Conservation (phyloP, 2,329 filamentous ascomycete species). For the Pseudocercospora fijiensis region DNA sequence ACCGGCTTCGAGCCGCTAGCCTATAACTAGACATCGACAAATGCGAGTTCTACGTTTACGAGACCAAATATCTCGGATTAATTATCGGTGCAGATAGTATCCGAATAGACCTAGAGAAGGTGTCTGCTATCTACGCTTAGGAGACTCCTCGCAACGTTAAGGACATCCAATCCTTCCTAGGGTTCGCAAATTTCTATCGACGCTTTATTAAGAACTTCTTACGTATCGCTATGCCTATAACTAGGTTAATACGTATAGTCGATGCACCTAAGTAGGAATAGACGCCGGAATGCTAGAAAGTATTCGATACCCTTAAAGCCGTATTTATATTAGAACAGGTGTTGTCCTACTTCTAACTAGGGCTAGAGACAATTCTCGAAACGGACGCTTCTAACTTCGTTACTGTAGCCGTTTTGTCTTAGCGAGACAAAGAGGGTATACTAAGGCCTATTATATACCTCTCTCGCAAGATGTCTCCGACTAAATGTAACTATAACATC, state of each 20-base stretch:
- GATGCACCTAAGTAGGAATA: background rate
- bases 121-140: background rate
- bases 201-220: conserved; percentile 3
- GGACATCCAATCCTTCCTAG: conserved; percentile 2
- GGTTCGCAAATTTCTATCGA: conserved; percentile 1
- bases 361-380: background rate
- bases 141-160: background rate
- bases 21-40: conserved; percentile 27
- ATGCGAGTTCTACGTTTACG: conserved; percentile 33
- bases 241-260: background rate
- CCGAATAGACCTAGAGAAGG: background rate
- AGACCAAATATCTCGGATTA: conserved; percentile 30
- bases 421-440: background rate
- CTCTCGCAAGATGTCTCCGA: conserved; percentile 8
- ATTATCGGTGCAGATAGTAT: background rate
- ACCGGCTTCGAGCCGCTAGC: conserved; percentile 1
- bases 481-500: too few relatives aligned
- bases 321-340: background rate
- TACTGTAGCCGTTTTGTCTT: background rate
- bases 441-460: background rate
- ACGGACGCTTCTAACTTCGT: background rate
- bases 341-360: background rate
- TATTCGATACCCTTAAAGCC: background rate
- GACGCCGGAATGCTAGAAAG: background rate
- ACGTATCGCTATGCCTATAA: background rate